Evolutionary conservation across 2,329 filamentous ascomycete species (phyloP).

Genomic region (Geosmithia putterillii): DNA sequence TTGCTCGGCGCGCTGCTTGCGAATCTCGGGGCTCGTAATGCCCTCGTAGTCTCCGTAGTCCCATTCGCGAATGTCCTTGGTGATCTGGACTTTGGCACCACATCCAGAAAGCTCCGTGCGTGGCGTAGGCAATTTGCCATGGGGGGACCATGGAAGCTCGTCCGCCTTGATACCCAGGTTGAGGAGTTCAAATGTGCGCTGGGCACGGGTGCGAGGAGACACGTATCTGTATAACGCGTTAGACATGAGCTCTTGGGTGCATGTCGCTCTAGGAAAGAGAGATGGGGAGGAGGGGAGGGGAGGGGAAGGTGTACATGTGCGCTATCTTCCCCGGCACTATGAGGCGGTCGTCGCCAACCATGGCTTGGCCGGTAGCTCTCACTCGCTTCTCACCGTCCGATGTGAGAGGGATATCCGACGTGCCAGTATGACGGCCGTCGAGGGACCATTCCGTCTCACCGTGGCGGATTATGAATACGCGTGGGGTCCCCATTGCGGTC

Average conservation of each 20-base stretch:
- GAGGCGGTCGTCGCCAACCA: slow-evolving; percentile 73
- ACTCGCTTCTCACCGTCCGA: slow-evolving; percentile 68
- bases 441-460: slow-evolving; percentile 95
- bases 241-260: not conserved
- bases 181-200: slow-evolving; percentile 81
- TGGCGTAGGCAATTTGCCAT: slow-evolving; percentile 21
- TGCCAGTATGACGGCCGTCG: slow-evolving; percentile 72
- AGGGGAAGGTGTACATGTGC: slow-evolving; percentile 52
- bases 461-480: slow-evolving; percentile 75
- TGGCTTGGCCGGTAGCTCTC: slow-evolving; percentile 63
- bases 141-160: slow-evolving; percentile 54
- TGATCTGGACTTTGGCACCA: slow-evolving; percentile 50
- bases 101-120: slow-evolving; percentile 32
- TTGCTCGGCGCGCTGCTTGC: slow-evolving; percentile 38
- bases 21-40: slow-evolving; percentile 59
- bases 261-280: not conserved
- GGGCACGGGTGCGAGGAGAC: slow-evolving; percentile 73
- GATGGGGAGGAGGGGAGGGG: not conserved
- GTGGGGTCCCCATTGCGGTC: slow-evolving; percentile 40
- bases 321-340: slow-evolving; percentile 73
- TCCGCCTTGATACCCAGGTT: slow-evolving; percentile 54
- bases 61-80: slow-evolving; percentile 69
- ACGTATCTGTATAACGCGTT: slow-evolving; percentile 50
- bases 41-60: slow-evolving; percentile 84
- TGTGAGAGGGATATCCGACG: slow-evolving; percentile 78